These are phyloP conservation scores for Poa pratensis DNA, from an alignment of 176 grass and related monocot genomes.

Conservation along the genomic window DNA sequence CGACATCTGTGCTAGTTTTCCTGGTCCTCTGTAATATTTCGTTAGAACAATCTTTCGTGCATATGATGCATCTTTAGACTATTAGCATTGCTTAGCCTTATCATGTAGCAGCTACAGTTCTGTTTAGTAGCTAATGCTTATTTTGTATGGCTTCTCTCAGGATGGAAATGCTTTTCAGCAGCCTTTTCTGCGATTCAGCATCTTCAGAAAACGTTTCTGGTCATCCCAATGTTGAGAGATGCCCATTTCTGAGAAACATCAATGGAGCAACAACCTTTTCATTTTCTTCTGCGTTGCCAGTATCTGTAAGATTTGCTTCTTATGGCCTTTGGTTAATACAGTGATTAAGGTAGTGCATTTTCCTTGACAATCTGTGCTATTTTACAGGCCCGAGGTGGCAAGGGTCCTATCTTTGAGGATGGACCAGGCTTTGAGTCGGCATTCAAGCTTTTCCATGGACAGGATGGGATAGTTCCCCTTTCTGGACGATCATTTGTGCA, in stretches of 20 bases:
- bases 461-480: slow-evolving; percentile 78
- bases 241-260: slow-evolving; percentile 82
- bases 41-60: not conserved
- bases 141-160: slow-evolving; percentile 35
- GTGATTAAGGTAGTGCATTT: not conserved
- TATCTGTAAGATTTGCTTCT: slow-evolving; percentile 52
- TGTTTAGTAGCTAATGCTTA: not conserved
- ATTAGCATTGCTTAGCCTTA: not conserved
- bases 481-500: slow-evolving; percentile 61
- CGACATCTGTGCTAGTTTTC: not conserved
- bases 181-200: slow-evolving; percentile 53
- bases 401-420: slow-evolving; percentile 82
- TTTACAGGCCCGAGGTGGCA: slow-evolving; percentile 54
- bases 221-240: slow-evolving; percentile 61
- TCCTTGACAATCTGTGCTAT: slow-evolving; percentile 32
- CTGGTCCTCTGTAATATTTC: not conserved
- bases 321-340: not conserved
- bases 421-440: slow-evolving; percentile 73
- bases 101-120: not conserved
- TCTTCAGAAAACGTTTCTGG: slow-evolving; percentile 54
- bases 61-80: slow-evolving; percentile 1
- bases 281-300: slow-evolving; percentile 62
- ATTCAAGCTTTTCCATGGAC: slow-evolving; percentile 79
- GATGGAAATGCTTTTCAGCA: slow-evolving; percentile 73
- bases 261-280: slow-evolving; percentile 61